Base-by-base conservation (phyloP, 352 stramenopile species). In the Peronospora belbahrii region DNA sequence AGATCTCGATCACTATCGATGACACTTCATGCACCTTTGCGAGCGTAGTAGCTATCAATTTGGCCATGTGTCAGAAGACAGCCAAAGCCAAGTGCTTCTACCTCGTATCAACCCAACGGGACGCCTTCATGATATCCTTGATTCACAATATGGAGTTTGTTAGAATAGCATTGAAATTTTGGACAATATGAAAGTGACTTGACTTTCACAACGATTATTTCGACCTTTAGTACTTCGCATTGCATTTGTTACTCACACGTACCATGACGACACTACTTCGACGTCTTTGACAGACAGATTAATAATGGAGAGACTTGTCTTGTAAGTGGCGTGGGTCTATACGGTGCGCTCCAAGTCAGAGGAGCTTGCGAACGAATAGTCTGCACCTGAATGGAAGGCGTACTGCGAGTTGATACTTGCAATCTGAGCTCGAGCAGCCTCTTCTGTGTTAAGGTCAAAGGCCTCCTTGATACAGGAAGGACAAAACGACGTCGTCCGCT, bases 401-500 rank as follows among this genome's bases (percentile, higher is more conserved):
- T 55, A 62, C 24, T 62, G 49, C 6, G 45, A 64, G 6, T 57
- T 54, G n/a, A 20, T 49, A 27, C 58, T 48, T 13, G 45, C 20
- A 19, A 70, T 58, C 15, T 67, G 56, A 6, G 61, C 56, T 2
- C 61, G 52, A 9, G 61, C 61, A 11, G 57, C 44, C 20, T 64
- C 61, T 44, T 40, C 36, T 38, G 67, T 60, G 43, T 65, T 52
- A 9, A 67, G 60, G 0, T 60, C 52, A 20, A 70, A 56, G 0
- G 56, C 56, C 19, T 73, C 67, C 22, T 60, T 67, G 39, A 70
- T 67, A 17, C 61, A 70, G 2, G 17, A 22, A 0, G 61, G 56
- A 18, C 61, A 70, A 35, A 70, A 67, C 6, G 56, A 49, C 11
- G 58, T 62, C 27, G 64, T 63, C 17, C 61, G 61, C 52, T 70